These are phyloP conservation scores for Vigna hirtella DNA, from an alignment of 306 rosid species.

Conservation along the genomic window DNA sequence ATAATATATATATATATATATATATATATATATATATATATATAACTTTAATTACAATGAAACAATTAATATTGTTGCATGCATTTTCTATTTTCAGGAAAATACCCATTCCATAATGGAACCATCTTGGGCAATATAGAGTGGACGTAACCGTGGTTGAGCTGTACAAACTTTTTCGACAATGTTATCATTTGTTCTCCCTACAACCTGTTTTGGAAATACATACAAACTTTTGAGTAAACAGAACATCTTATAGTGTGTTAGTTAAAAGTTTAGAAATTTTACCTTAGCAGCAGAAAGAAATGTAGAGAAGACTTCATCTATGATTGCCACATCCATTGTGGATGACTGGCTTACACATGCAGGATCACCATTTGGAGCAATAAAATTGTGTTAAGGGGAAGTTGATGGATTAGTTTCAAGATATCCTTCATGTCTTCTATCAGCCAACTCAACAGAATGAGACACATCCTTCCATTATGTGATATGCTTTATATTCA, in stretches of 20 bases:
- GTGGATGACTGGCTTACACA: slow-evolving; percentile 80
- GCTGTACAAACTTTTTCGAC: slow-evolving; percentile 50
- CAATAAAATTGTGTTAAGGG: slow-evolving; percentile 73
- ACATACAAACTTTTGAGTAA: background rate
- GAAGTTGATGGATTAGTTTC: slow-evolving; percentile 91
- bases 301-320: slow-evolving; percentile 67
- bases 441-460: slow-evolving; percentile 82
- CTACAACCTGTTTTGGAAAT: slow-evolving; percentile 54
- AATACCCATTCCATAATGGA: slow-evolving; percentile 86
- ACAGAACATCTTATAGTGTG: background rate
- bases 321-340: slow-evolving; percentile 75
- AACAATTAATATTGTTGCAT: background rate
- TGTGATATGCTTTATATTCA: slow-evolving; percentile 71
- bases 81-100: slow-evolving; percentile 15
- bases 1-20: too few species aligned
- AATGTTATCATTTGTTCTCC: slow-evolving; percentile 57
- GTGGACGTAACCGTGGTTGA: slow-evolving; percentile 60
- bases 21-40: too few species aligned
- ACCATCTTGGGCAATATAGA: slow-evolving; percentile 70
- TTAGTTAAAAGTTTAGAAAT: slow-evolving; percentile 20
- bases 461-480: slow-evolving; percentile 75
- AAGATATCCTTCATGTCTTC: slow-evolving; percentile 69
- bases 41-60: too few species aligned
- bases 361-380: slow-evolving; percentile 78
- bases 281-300: slow-evolving; percentile 72